Evolutionary conservation across 1,139 yeast species (phyloP).

Genomic region (Kurtzmaniella quercitrusa): DNA sequence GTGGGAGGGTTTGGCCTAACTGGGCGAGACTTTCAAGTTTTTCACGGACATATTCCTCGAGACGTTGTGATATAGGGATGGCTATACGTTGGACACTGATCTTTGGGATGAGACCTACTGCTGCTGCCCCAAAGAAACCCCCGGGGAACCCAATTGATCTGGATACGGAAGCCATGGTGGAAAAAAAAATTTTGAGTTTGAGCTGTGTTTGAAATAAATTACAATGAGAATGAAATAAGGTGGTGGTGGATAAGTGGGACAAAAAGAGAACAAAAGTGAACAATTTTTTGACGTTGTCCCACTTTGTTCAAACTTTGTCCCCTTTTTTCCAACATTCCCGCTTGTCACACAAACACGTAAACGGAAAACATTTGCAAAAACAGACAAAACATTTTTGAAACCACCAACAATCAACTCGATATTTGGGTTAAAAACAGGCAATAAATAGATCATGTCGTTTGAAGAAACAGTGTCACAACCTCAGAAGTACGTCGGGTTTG

Average conservation of each 20-base stretch:
- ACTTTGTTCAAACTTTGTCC: no score
- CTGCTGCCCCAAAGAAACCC: slow-evolving; percentile 1
- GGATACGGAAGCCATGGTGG: slow-evolving; percentile 3
- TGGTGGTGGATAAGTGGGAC: no score
- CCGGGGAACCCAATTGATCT: slow-evolving; percentile 2
- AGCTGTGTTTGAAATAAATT: no score
- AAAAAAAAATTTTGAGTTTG: no score
- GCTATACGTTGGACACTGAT: neutral
- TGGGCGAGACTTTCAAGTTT: slow-evolving; percentile 4
- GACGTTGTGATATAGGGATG: slow-evolving; percentile 1
- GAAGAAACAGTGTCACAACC: slow-evolving; percentile 25
- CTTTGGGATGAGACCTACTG: slow-evolving; percentile 1
- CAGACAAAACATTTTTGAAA: neutral
- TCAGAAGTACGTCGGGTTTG: slow-evolving; percentile 81
- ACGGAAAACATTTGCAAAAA: neutral
- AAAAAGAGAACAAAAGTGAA: no score
- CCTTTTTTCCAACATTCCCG: neutral
- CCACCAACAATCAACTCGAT: no score
- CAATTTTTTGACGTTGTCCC: neutral
- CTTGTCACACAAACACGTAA: slow-evolving; percentile 8
- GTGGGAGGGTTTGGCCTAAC: neutral
- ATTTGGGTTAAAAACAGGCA: no score
- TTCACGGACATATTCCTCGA: slow-evolving; percentile 2
- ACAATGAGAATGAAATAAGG: neutral
- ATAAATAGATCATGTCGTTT: slow-evolving; percentile 10